Evolutionary conservation across 2,329 filamentous ascomycete species (phyloP), one percentile per base, ranked within the genome.

Genomic region (Aspergillus sp.): DNA sequence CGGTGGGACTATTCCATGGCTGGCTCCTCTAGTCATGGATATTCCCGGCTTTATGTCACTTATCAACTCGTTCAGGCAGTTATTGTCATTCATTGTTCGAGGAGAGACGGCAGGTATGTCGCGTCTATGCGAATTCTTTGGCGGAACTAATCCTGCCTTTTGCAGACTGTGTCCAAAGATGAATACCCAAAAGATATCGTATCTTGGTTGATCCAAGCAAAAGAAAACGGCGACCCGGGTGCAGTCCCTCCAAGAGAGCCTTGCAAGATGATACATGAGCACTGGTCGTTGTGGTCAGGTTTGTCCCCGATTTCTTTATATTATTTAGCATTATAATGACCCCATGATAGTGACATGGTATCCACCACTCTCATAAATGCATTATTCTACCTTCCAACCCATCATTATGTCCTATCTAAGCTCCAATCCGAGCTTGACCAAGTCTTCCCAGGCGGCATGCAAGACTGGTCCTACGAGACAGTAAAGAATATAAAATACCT

Each of bases 361-460:
- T 27, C 25, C 4, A 27, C 2, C 10, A 10, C 25, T 4, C 25
- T 27, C 25, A 27, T 9, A 9, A 27, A 27, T 9, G 46, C 52
- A 2, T 52, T 71, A 5, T 70, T 58, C 50, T 64, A 58, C 49
- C 54, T 72, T 5, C 53, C 60, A n/a, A 65, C 61, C 35, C 46
- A 64, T 25, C 66, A 65, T 1, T 33, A 41, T 1, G 56, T 59
- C 9, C 54, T 59, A 13, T 46, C 48, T 4, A 67, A 66, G 33
- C 56, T 72, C 1, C 67, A 66, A 44, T 12, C 23, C 1, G 47
- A 59, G 5, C 45, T 72, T 5, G 63, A 69, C 45, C 43, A 52
- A 9, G 52, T 52, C n/a, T 60, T 69, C 19, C 62, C 64, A 3
- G 49, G 23, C 0, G 53, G 58, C 0, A 20, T 37, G 15, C 49